Evolutionary conservation across 2,329 filamentous ascomycete species (phyloP), one percentile per base, ranked within the genome.

Genomic region (Colletotrichum magnum): DNA sequence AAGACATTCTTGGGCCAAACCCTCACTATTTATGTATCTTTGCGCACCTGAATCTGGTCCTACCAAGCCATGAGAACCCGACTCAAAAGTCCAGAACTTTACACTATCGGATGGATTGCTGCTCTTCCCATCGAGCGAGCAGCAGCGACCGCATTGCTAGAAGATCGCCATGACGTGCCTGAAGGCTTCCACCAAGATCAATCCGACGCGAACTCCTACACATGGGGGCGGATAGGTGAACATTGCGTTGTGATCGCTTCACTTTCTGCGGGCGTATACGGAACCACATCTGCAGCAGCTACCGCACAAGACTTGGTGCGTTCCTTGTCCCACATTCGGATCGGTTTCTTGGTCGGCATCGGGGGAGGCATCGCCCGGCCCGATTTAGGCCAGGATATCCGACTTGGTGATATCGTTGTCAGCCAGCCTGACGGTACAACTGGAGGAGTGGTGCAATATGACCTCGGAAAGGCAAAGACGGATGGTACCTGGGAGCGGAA

Each of bases 241-340:
- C 75, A 79, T 26, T 75, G 77, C 5, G 39, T 79, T 1, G 74
- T 77, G 1, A 77, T 78, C 5, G 72, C 72, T 6, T 75, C 71
- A 1, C 70, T 77, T 4, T 53, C 72, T 1, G 72, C 68, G 0
- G 74, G 75, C 0, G 50, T 65, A 0, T 72, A 70, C n/a, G 75
- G 76, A 1, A 72, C 47, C 1, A 61, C 43, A 2, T 71, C 72
- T 0, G 72, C 75, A 3, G 62, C 72, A 0, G 70, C 32, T 3
- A 73, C 69, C 0, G 75, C 61, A 1, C 58, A 60, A 1, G 18
- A 59, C 7, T 50, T 77, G 2, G 13, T 72, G 1, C 6, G 58
- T 0, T 72, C 72, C 1, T 45, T 77, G 2, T 72, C 74, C 7
- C 6, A 24, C 0, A 53, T 53, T 6, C 24, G 16, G 0, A 1